Conservation (phyloP, 139 green algal species). For the Micractinium conductrix region DNA sequence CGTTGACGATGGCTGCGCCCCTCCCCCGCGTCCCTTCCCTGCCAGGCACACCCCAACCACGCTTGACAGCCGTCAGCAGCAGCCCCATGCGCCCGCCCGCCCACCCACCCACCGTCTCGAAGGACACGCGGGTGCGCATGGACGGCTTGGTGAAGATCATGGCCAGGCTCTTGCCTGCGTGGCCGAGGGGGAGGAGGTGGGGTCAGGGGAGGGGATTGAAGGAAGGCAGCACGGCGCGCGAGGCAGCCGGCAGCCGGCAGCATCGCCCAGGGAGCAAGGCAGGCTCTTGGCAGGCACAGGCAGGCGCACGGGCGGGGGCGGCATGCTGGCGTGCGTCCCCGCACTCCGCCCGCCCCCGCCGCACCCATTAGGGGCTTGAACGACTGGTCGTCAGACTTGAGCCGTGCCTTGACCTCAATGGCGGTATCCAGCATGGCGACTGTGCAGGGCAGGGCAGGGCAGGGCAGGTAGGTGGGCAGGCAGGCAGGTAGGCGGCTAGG, state of each 20-base stretch:
- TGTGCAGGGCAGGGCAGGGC: not conserved
- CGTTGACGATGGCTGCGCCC: too few species aligned
- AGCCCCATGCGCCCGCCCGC: not conserved
- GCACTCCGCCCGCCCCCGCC: not conserved
- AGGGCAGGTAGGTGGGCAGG: not conserved
- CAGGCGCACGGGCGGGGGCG: too few species aligned
- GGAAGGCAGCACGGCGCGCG: too few species aligned
- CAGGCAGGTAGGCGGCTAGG: not conserved
- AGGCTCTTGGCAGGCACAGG: too few species aligned
- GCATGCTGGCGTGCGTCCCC: too few species aligned
- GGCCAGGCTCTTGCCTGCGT: conserved; percentile 84
- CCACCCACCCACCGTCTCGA: conserved; percentile 88
- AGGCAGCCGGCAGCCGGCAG: too few species aligned
- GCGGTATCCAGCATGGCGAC: conserved; percentile 85
- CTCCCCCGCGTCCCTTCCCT: not conserved
- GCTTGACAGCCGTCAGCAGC: too few species aligned
- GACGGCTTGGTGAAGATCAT: conserved; percentile 99
- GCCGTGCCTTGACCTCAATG: conserved; percentile 78
- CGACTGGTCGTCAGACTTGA: conserved; percentile 80
- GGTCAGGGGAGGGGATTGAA: not conserved
- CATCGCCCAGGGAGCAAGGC: too few species aligned
- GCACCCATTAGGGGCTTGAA: conserved; percentile 88
- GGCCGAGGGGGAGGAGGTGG: not conserved
- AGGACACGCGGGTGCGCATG: conserved; percentile 95
- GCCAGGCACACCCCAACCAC: too few species aligned